A percentile compares a stretch with the other conserved stretches of the same genome.
phyloP scores from a whole-genome alignment of 805 yeast species.

The Nakazawaea ishiwadae region DNA sequence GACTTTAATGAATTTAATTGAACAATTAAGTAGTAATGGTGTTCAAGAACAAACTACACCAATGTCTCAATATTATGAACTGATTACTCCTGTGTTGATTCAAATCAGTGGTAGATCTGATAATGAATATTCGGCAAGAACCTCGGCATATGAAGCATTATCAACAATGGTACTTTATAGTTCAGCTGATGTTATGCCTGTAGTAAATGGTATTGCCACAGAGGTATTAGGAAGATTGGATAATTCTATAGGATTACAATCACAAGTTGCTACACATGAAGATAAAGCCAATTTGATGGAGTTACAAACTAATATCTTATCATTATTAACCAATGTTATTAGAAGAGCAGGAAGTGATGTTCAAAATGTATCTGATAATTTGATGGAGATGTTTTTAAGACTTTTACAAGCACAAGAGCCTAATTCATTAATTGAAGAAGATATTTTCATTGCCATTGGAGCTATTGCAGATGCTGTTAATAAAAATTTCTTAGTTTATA shows the following conservation, averaged over 20 bases:
- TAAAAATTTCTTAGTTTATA: slow-evolving; percentile 63
- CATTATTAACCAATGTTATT: slow-evolving; percentile 76
- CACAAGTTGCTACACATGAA: slow-evolving; percentile 60
- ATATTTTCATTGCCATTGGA: slow-evolving; percentile 85
- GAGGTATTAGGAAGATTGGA: slow-evolving; percentile 72
- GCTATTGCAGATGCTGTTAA: slow-evolving; percentile 84
- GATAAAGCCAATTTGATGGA: slow-evolving; percentile 80
- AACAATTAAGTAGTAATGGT: slow-evolving; percentile 64
- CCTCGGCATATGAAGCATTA: slow-evolving; percentile 95
- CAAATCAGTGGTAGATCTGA: slow-evolving; percentile 67
- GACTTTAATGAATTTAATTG: slow-evolving; percentile 89
- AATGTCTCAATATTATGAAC: slow-evolving; percentile 69
- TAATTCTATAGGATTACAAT: slow-evolving; percentile 55
- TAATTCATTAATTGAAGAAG: slow-evolving; percentile 86
- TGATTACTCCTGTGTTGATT: slow-evolving; percentile 65
- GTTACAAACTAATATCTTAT: slow-evolving; percentile 75
- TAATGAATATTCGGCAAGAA: slow-evolving; percentile 83
- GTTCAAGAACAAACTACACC: slow-evolving; percentile 47
- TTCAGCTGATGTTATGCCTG: slow-evolving; percentile 62
- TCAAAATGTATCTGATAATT: slow-evolving; percentile 64
- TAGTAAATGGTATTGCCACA: slow-evolving; percentile 68
- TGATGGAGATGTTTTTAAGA: slow-evolving; percentile 80
- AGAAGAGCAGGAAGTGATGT: slow-evolving; percentile 74
- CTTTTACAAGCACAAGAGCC: slow-evolving; percentile 56
- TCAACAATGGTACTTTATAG: slow-evolving; percentile 76